A percentile compares a stretch with the other conserved stretches of the same genome.
phyloP scores from a whole-genome alignment of 345 rosid genomes.

The Populus simonii region DNA sequence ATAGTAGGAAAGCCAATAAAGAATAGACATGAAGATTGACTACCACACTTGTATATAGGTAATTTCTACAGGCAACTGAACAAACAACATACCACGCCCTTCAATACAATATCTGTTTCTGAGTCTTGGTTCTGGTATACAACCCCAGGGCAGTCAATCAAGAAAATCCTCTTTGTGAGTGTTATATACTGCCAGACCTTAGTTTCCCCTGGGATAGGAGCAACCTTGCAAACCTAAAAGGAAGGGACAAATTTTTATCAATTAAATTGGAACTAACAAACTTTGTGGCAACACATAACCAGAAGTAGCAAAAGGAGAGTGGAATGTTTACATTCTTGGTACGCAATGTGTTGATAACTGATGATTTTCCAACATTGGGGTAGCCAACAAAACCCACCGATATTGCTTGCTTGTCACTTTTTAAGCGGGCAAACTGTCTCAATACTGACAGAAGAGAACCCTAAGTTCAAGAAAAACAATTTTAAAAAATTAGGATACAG shows the following conservation, averaged over 20 bases:
- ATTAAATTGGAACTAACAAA: not conserved
- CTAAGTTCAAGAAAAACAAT: slow-evolving; percentile 32
- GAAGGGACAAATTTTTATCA: slow-evolving; percentile 4
- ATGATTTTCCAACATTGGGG: slow-evolving; percentile 97
- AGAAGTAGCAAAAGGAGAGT: not conserved
- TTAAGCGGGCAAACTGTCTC: slow-evolving; percentile 87
- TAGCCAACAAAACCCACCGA: slow-evolving; percentile 96
- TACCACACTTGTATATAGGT: not conserved
- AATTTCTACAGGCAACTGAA: not conserved
- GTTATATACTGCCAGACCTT: slow-evolving; percentile 98
- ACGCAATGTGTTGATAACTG: slow-evolving; percentile 88
- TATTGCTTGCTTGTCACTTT: slow-evolving; percentile 92
- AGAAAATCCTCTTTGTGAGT: slow-evolving; percentile 85
- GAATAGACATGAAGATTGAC: not conserved
- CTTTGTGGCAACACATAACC: not conserved
- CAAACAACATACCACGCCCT: slow-evolving; percentile 77
- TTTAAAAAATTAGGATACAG: not conserved
- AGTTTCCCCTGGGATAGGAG: slow-evolving; percentile 98
- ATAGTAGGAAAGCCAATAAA: not conserved
- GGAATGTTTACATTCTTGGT: slow-evolving; percentile 67
- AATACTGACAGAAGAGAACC: slow-evolving; percentile 88
- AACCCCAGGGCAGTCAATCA: slow-evolving; percentile 97
- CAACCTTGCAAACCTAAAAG: slow-evolving; percentile 88
- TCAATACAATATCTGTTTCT: slow-evolving; percentile 89
- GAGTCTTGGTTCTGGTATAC: slow-evolving; percentile 86